Conservation (phyloP, 2,329 filamentous ascomycete species). For the Paecilomyces sp. region DNA sequence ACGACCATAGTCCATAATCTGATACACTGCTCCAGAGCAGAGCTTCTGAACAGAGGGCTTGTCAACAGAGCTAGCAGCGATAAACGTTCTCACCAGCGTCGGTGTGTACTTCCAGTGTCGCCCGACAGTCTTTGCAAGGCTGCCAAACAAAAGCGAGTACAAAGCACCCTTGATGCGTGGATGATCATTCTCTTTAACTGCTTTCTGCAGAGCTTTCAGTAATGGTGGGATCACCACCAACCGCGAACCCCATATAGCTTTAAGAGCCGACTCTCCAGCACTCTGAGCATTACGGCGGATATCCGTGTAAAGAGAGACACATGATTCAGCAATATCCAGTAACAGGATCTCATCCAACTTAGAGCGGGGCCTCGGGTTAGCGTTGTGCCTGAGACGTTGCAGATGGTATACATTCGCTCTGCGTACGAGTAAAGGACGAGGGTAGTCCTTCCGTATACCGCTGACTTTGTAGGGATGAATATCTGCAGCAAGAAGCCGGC, state of each 20-base stretch:
- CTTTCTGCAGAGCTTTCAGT: slow-evolving; percentile 67
- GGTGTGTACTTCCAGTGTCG: slow-evolving; percentile 95
- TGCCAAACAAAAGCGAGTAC: slow-evolving; percentile 85
- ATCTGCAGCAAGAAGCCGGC: slow-evolving; percentile 76
- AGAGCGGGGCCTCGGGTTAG: slow-evolving; percentile 77
- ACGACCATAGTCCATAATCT: slow-evolving; percentile 86
- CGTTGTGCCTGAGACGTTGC: slow-evolving; percentile 88
- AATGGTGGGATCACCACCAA: slow-evolving; percentile 86
- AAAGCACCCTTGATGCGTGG: slow-evolving; percentile 91
- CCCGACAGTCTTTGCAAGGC: slow-evolving; percentile 76
- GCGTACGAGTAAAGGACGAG: slow-evolving; percentile 82
- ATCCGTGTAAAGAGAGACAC: slow-evolving; percentile 86
- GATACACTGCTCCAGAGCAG: slow-evolving; percentile 71
- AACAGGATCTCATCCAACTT: slow-evolving; percentile 81
- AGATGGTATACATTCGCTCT: slow-evolving; percentile 92
- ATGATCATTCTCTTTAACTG: slow-evolving; percentile 72
- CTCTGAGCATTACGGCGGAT: slow-evolving; percentile 90
- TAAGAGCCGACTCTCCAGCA: slow-evolving; percentile 86
- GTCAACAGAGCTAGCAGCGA: slow-evolving; percentile 81
- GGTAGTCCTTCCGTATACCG: slow-evolving; percentile 85
- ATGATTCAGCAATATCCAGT: slow-evolving; percentile 81
- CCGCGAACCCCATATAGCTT: slow-evolving; percentile 79
- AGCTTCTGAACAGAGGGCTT: slow-evolving; percentile 92
- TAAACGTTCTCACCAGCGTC: slow-evolving; percentile 80
- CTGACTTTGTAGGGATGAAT: slow-evolving; percentile 91